These are phyloP conservation scores for Sedum album DNA, from an alignment of 164 flowering plant genomes.

Conservation along the genomic window DNA sequence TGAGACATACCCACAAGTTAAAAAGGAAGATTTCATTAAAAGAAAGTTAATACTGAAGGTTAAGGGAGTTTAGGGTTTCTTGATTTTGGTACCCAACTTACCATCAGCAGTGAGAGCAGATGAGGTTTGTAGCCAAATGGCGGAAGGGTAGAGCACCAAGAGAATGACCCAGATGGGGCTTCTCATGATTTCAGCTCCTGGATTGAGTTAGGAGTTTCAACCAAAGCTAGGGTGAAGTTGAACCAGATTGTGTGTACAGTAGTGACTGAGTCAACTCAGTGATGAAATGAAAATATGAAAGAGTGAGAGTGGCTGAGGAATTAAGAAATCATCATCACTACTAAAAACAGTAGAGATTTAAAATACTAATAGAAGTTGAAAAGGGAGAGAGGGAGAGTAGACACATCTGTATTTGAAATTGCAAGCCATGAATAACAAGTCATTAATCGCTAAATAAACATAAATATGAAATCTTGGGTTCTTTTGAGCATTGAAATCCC, in stretches of 20 bases:
- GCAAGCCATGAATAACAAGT: background rate
- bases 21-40: background rate
- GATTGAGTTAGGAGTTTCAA: background rate
- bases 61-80: background rate
- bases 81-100: conserved; percentile 14
- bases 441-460: background rate
- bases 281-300: background rate
- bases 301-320: background rate
- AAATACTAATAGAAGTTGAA: background rate
- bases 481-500: background rate
- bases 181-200: background rate
- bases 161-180: conserved; percentile 11
- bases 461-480: no score
- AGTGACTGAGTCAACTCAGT: conserved; percentile 8
- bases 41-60: background rate
- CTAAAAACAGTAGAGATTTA: background rate
- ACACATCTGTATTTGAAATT: background rate
- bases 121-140: conserved; percentile 25
- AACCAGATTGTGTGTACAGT: background rate
- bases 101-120: conserved; percentile 71
- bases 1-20: conserved; percentile 3
- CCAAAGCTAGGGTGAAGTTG: background rate
- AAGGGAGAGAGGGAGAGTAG: background rate
- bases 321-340: conserved; percentile 3
- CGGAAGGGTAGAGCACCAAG: conserved; percentile 14